Evolutionary conservation across 73 alveolate species (phyloP).

Genomic region (Uronychia setigera): DNA sequence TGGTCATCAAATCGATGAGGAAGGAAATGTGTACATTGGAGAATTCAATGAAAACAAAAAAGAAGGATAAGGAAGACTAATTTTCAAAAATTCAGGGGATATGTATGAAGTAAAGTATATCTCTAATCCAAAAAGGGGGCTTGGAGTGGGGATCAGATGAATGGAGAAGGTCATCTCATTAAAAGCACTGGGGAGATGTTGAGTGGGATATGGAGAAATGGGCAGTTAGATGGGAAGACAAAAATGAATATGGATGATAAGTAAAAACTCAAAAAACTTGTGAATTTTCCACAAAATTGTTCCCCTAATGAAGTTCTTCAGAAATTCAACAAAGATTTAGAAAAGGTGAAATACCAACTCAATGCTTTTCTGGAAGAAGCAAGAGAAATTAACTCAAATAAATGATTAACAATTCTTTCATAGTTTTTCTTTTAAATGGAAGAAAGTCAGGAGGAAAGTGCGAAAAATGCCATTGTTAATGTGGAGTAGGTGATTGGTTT

Average conservation of each 20-base stretch:
- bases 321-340: background rate
- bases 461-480: too few species aligned
- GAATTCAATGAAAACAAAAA: background rate
- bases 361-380: too few species aligned
- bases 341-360: too few species aligned
- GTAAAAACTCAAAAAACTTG: background rate
- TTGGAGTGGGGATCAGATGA: background rate
- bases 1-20: slow-evolving; percentile 7
- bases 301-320: background rate
- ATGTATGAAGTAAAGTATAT: background rate
- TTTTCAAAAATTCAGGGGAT: background rate
- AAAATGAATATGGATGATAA: background rate
- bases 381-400: too few species aligned
- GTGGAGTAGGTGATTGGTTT: too few species aligned
- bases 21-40: slow-evolving; percentile 8
- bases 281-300: too few species aligned
- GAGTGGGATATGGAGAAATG: background rate
- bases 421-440: too few species aligned
- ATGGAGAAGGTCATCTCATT: too few species aligned
- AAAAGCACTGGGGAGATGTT: too few species aligned
- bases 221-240: background rate
- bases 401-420: too few species aligned
- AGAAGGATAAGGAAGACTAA: background rate
- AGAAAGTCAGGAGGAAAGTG: too few species aligned
- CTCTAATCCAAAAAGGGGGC: background rate